Evolutionary conservation across 2,329 filamentous ascomycete genomes (phyloP).

Genomic region (Alternaria ethzedia): DNA sequence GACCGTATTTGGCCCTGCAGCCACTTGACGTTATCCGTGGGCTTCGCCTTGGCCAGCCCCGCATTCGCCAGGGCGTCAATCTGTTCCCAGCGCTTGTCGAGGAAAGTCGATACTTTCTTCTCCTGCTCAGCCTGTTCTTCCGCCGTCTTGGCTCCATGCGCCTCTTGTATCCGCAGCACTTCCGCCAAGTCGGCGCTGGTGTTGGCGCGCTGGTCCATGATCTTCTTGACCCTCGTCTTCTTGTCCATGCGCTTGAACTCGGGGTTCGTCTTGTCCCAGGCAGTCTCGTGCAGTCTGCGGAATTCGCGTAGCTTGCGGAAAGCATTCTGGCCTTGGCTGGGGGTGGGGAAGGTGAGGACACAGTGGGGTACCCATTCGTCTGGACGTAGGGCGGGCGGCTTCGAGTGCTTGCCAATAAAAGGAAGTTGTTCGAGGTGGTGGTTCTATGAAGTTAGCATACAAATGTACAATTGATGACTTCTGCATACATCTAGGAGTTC

Average conservation of each 20-base stretch:
- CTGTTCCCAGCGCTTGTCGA: conserved; percentile 34
- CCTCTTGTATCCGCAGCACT: conserved; percentile 59
- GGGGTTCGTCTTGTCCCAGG: conserved; percentile 53
- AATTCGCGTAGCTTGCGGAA: conserved; percentile 49
- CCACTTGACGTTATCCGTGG: conserved; percentile 31
- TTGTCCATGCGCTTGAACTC: conserved; percentile 53
- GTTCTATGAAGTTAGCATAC: conserved; percentile 50
- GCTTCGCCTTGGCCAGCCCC: conserved; percentile 17
- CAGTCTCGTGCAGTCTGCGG: conserved; percentile 63
- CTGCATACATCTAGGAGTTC: conserved; percentile 60
- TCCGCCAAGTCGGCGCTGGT: conserved; percentile 66
- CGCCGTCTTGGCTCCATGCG: conserved; percentile 35
- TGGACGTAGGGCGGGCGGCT: conserved; percentile 63
- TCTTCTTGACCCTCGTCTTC: conserved; percentile 58
- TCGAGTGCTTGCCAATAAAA: conserved; percentile 69
- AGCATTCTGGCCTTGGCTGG: conserved; percentile 58
- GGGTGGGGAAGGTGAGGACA: conserved; percentile 61
- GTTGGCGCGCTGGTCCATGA: conserved; percentile 71
- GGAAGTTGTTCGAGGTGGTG: conserved; percentile 63
- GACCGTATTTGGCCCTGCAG: conserved; percentile 34
- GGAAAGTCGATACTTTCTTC: conserved; percentile 14
- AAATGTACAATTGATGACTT: no score
- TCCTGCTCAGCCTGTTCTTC: conserved; percentile 23
- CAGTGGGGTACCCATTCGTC: conserved; percentile 69
- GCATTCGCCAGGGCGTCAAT: conserved; percentile 30